Evolutionary conservation across 345 rosid genomes (phyloP), one percentile per base, ranked within the genome.

Genomic region (Eucalyptus rudis): DNA sequence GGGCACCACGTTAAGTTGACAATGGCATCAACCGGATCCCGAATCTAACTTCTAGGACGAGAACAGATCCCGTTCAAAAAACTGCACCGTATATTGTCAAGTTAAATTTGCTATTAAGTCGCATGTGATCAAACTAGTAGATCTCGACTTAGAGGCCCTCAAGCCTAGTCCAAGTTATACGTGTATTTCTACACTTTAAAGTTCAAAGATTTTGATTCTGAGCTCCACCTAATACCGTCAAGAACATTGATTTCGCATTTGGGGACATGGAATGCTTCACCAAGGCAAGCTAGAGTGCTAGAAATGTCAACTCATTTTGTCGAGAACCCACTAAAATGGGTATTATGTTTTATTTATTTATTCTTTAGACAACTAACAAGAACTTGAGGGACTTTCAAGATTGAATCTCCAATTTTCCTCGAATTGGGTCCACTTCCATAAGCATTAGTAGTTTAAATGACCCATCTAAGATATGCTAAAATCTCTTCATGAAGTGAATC

Each of bases 401-500:
- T 36, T 10, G 6, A 19, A 36, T 40, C 83, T 36, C 27, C 45
- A 19, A 71, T 36, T 71, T 36, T 71, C 81, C 27, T 20, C 83
- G 3, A 9, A 71, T 71, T 71, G 83, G 45, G 83, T 71, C 45
- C 83, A 36, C 83, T 71, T 71, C 83, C 83, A 71, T 71, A 3
- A 40, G 17, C 25, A 19, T 71, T 5, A 33, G 4, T 33, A 71
- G 14, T 71, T 71, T 4, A 9, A n/a, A 68, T 33, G 80, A 31
- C 44, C 80, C 31, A 7, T 84, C 22, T 31, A 45, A 47, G 54
- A 3, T 10, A 20, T 47, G 86, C 33, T 86, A 86, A 36, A 86
- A 6, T 86, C 88, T 90, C 76, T 88, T 85, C 90, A 93, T 92
- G 92, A 95, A 94, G 59, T 90, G 89, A 25, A 87, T 87, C 96